Conservation (phyloP, 176 grass and related monocot genomes). For the sorghum (Sorghum bicolor) region DNA sequence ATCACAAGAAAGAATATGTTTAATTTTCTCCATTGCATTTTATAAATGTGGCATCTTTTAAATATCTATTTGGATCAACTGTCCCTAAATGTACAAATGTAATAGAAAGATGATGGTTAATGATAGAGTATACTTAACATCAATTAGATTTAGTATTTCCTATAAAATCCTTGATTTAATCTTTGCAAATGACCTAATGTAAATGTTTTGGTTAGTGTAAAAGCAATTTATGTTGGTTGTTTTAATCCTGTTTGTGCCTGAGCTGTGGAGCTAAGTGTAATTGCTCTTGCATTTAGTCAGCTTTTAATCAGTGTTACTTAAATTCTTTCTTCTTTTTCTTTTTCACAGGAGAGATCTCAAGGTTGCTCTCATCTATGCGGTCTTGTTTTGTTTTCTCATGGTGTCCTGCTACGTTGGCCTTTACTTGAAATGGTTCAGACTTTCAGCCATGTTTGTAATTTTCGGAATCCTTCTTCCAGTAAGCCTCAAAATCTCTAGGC, state of each 20-base stretch:
- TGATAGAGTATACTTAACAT: neutral
- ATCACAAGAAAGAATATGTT: neutral
- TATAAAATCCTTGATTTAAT: neutral
- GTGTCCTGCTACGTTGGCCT: constrained; percentile 63
- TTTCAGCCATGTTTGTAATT: constrained; percentile 58
- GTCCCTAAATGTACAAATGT: neutral
- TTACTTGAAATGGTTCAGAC: constrained; percentile 58
- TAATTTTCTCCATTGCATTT: neutral
- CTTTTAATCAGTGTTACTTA: neutral
- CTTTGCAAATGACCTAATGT: neutral
- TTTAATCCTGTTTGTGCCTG: constrained; percentile 1
- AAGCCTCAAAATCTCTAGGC: constrained; percentile 81
- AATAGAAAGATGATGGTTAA: neutral
- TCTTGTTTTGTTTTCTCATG: constrained; percentile 71
- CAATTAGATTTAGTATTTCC: neutral
- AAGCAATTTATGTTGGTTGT: neutral
- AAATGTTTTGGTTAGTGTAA: constrained; percentile 4
- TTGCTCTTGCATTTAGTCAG: constrained; percentile 7
- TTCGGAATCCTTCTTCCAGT: constrained; percentile 72
- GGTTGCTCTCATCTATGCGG: constrained; percentile 59
- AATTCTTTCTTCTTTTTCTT: neutral
- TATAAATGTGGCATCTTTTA: neutral
- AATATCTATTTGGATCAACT: neutral
- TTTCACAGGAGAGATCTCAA: constrained; percentile 72
- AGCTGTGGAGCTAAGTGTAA: neutral